Evolutionary conservation across 805 yeast species (phyloP), one percentile per base, ranked within the genome.

Genomic region (Sugiyamaella qingdaonensis): DNA sequence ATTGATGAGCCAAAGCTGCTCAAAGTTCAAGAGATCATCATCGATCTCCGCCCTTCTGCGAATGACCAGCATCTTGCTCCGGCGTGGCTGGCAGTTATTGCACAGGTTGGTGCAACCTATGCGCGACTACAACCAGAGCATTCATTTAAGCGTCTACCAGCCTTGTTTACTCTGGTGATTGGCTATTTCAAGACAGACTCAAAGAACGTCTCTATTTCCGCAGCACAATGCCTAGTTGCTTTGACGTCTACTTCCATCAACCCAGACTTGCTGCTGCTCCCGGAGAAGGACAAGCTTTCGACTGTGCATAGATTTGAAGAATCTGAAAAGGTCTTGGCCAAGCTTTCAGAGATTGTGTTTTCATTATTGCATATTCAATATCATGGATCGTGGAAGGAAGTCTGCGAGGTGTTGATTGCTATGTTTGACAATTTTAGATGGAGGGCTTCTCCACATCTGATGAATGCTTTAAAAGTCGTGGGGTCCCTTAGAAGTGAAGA

Each of bases 81-180:
- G 11, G 80, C 97, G 10, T 94, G 99, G 99, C 78, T 90, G 41
- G 96, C 97, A 1, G 95, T 91, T 18, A 79, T 92, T 44, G 94
- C 97, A 8, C 90, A 89, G 63, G 95, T 92, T 46, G 72, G 80
- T 46, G 70, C 78, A 2, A 73, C 85, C 0, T 82, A 79, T 58
- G 69, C 86, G 4, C 68, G 67, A n/a, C 71, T 78, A 42, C 78
- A 80, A 53, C 77, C 83, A 4, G 59, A 72, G 14, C 70, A 74
- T 39, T 82, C 87, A 51, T 65, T 90, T 33, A 60, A 69, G 31
- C 80, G 79, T 58, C 64, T 87, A 7, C 85, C 89, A 9, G 70
- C 71, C 21, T 68, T 81, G n/a, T 77, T 84, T 61, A 69, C 78
- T 19, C 71, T 77, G 2, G 79, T 91, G 47, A 69, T 82, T 2